Evolutionary conservation across 371 early-diverging fungal genomes (phyloP).

Genomic region (Mortierella sp.): DNA sequence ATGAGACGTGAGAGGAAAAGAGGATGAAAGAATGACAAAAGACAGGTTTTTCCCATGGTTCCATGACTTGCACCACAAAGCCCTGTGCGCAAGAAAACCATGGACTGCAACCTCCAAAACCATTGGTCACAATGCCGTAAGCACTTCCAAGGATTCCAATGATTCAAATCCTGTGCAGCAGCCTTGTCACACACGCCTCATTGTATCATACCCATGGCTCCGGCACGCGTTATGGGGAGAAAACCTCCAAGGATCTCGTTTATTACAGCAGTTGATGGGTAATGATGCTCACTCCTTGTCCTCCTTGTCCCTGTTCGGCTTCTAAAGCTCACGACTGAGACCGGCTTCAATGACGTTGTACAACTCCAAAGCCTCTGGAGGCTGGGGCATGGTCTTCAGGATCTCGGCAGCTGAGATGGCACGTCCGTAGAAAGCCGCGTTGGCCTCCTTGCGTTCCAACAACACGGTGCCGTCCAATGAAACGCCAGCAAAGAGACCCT

Average conservation of each 20-base stretch:
- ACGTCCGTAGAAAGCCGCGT: conserved; percentile 62
- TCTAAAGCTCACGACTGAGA: conserved; percentile 42
- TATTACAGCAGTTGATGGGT: no score
- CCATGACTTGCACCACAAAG: no score
- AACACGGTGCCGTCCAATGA: conserved; percentile 68
- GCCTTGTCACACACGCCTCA: not conserved
- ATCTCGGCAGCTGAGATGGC: conserved; percentile 63
- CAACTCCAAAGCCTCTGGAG: conserved; percentile 47
- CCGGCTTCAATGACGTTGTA: conserved; percentile 50
- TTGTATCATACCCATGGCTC: not conserved
- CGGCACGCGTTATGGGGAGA: no score
- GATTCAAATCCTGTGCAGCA: no score
- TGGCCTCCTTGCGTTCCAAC: conserved; percentile 66
- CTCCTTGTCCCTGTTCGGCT: not conserved
- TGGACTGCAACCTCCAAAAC: no score
- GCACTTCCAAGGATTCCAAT: no score
- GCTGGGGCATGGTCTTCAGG: conserved; percentile 53
- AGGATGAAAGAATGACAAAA: conserved; percentile 2
- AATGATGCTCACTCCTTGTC: no score
- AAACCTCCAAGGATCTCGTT: no score
- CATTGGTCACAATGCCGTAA: no score
- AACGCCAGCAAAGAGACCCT: conserved; percentile 81
- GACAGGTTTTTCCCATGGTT: no score
- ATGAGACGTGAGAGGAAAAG: not conserved
- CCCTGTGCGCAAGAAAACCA: no score